Evolutionary conservation across 768 basidiomycete genomes (phyloP), one percentile per base, ranked within the genome.

Genomic region (Hemileccinum rubropunctum): DNA sequence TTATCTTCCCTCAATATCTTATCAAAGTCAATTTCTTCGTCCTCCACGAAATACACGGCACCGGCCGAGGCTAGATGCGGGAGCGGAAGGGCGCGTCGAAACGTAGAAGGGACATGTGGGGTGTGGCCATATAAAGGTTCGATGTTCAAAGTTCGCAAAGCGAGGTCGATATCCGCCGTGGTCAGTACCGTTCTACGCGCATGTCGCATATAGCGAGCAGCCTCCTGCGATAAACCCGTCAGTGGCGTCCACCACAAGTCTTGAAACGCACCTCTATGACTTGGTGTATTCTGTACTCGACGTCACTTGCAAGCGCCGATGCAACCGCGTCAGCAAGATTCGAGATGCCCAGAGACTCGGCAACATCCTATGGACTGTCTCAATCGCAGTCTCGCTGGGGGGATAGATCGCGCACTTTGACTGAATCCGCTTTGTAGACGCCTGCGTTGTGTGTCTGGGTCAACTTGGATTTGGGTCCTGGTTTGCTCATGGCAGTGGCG

Each of bases 1-100:
- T 93, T 88, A 66, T 92, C 91, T 60, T 91, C 89, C 47, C 89
- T 81, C 36, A 98, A 70, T 10, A 94, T 84, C 46, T 85, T 90
- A 63, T 95, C 91, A 60, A 99, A 93, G 70, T 98, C 97, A 42
- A 99, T 87, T 69, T 98, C 97, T 58, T 98, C 94, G 64, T 99
- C 97, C 52, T 97, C 92, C 15, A 95, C 83, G 60, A 92, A 93
- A 71, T 92, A 98, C 4, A 98, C 87, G 3, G 88, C 72, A 1
- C 87, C 88, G 6, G 81, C 79, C 4, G 76, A 66, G 17, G 64
- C 54, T 15, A 66, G 46, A 52, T 79, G 71, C 11, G 74, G 67
- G 57, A 73, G 73, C 27, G 80, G 72, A 37, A 75, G 76, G 37
- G 75, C 73, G 41, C 71, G 77, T 59, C 81, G 66, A 52, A 68